Evolutionary conservation across 2,329 filamentous ascomycete species (phyloP).

Genomic region (Trichoderma koningii): DNA sequence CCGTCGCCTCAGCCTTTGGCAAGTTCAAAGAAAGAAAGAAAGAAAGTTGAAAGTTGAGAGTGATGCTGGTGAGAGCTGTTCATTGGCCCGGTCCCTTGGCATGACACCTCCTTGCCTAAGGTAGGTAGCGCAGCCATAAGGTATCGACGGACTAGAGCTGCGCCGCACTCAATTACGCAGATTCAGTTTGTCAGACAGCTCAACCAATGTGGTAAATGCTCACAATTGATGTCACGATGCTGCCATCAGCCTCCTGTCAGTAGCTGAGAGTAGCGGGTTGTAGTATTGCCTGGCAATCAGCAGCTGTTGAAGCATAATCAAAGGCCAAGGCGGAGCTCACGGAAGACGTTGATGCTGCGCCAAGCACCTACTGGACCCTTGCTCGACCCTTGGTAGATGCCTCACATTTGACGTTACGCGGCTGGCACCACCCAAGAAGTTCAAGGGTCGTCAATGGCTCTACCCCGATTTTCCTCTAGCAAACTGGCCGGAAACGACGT

Average conservation of each 20-base stretch:
- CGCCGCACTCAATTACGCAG: constrained; percentile 20
- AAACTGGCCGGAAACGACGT: background rate
- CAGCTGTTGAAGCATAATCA: background rate
- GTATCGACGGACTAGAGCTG: background rate
- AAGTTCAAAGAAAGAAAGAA: no score
- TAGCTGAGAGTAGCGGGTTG: no score
- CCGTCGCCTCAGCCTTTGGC: no score
- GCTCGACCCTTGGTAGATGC: background rate
- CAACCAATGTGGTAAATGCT: no score
- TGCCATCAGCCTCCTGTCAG: no score
- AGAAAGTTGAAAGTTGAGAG: no score
- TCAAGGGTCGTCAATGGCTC: background rate
- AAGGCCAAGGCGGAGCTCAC: background rate
- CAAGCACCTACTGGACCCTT: constrained; percentile 1
- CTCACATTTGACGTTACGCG: no score
- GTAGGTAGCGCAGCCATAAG: background rate
- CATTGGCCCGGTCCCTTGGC: background rate
- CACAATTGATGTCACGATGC: no score
- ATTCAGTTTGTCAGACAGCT: no score
- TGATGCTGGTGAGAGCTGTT: background rate
- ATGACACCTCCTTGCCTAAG: background rate
- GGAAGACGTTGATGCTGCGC: background rate
- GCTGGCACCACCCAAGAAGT: no score
- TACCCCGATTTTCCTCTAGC: constrained; percentile 1
- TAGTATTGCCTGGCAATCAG: background rate